A percentile compares a stretch with the other conserved stretches of the same genome.
phyloP scores from a whole-genome alignment of 2,329 filamentous ascomycete genomes.

The Sporothrix brunneoviolacea region DNA sequence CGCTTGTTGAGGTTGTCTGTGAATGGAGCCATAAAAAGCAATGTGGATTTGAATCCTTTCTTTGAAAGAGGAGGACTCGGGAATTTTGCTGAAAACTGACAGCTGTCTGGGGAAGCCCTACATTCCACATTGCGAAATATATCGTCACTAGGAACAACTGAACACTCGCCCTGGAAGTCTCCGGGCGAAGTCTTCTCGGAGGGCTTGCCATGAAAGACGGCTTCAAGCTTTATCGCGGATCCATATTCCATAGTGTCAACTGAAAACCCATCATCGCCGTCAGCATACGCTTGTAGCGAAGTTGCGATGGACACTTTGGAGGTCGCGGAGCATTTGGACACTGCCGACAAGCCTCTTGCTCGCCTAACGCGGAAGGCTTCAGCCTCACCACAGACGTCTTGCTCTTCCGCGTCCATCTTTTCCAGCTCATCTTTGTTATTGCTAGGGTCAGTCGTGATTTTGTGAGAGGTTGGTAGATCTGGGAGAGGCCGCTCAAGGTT shows the following conservation, averaged over 20 bases:
- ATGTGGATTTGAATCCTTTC: background rate
- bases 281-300: conserved; percentile 11
- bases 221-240: conserved; percentile 2
- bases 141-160: background rate
- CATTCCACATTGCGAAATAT: background rate
- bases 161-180: background rate
- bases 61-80: background rate
- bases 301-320: conserved; percentile 18
- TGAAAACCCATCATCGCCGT: conserved; percentile 4
- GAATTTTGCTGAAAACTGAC: background rate
- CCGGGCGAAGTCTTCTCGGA: background rate
- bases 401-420: background rate
- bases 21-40: conserved; percentile 9
- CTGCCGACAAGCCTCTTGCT: background rate
- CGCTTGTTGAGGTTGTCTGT: conserved; percentile 17
- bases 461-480: background rate
- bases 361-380: background rate
- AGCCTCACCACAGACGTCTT: background rate
- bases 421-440: background rate
- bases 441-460: background rate
- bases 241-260: conserved; percentile 11
- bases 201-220: background rate
- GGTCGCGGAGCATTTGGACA: background rate
- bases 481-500: conserved; percentile 2
- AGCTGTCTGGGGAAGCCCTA: background rate